Evolutionary conservation across 2,329 filamentous ascomycete species (phyloP), one percentile per base, ranked within the genome.

Genomic region (Neurospora sp.): DNA sequence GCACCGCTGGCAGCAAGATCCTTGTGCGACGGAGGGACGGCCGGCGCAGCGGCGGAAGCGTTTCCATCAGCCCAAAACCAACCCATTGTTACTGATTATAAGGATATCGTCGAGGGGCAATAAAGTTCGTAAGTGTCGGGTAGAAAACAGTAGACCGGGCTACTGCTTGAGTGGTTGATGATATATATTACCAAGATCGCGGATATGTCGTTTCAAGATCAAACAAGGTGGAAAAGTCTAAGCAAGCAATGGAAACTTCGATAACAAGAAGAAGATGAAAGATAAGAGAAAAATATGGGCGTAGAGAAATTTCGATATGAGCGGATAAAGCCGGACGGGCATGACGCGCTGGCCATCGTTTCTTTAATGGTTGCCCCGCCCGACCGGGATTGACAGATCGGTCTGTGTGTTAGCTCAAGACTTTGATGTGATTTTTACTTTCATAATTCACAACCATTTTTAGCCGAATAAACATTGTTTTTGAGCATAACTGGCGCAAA

Each of bases 1-100:
- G 73, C 76, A 66, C 75, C 73, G 65, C 75, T 76, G 73, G 76
- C 70, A 43, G 68, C 70, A 40, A 73, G 70, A 23, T 75, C 68
- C 39, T 73, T 73, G 66, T 70, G 74, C 52, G 71, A 74, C 43
- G 72, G 72, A 68, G 69, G 69, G 52, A 69, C 40, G 23, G 52
- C 68, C 68, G 68, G 71, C 65, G 68, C 69, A 38, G 71, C 66
- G 28, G 72, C 67, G 41, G 74, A 72, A 23, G 79, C 74, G 69
- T 83, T 76, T 66, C 80, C 72, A 72, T 89, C 87, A 71, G 86
- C 85, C 87, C 87, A 89, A 75, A 89, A 89, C 87, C 87, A 88
- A 74, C 87, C 87, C 87, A 89, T 89, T 37, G 41, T 73, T 38
- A 57, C 52, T 33, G 52, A 33, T 57, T 57, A 57, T 57, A 57